A percentile compares a stretch with the other conserved stretches of the same genome.
Conservation (phyloP, 2,329 filamentous ascomycete genomes). For the Fusarium nygamai region DNA sequence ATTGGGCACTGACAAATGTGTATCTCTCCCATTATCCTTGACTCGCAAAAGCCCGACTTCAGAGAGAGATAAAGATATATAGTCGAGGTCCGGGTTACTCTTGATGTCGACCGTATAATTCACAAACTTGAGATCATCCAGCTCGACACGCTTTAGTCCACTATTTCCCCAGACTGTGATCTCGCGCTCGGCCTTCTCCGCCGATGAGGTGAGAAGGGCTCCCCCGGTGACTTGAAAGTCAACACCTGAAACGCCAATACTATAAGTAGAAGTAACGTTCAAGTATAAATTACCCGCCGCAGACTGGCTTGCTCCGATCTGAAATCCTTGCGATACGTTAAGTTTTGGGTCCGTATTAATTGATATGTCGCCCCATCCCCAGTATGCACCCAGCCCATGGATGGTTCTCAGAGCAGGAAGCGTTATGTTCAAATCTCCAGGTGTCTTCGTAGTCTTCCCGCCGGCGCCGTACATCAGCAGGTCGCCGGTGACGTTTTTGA, state of each 20-base stretch:
- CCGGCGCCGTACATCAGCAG: rapidly evolving
- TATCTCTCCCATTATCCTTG: background rate
- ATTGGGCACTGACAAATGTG: rapidly evolving
- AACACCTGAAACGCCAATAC: background rate
- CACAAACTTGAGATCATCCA: background rate
- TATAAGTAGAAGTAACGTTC: background rate
- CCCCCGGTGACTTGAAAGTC: background rate
- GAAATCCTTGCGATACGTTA: rapidly evolving
- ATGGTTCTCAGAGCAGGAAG: background rate
- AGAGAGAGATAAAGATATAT: background rate
- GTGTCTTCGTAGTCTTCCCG: rapidly evolving
- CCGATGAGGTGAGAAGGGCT: background rate
- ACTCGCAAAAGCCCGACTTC: background rate
- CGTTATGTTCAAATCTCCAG: background rate
- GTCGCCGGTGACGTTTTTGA: background rate
- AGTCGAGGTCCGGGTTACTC: background rate
- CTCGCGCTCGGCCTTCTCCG: background rate
- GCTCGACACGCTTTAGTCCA: background rate
- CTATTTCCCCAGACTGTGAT: rapidly evolving
- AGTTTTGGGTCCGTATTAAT: background rate
- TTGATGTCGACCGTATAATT: background rate
- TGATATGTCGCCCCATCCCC: background rate
- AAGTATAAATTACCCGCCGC: rapidly evolving
- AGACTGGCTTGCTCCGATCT: background rate
- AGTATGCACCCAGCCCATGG: rapidly evolving